Base-by-base conservation (phyloP, 2,329 filamentous ascomycete species). In the Plectosphaerella plurivora region DNA sequence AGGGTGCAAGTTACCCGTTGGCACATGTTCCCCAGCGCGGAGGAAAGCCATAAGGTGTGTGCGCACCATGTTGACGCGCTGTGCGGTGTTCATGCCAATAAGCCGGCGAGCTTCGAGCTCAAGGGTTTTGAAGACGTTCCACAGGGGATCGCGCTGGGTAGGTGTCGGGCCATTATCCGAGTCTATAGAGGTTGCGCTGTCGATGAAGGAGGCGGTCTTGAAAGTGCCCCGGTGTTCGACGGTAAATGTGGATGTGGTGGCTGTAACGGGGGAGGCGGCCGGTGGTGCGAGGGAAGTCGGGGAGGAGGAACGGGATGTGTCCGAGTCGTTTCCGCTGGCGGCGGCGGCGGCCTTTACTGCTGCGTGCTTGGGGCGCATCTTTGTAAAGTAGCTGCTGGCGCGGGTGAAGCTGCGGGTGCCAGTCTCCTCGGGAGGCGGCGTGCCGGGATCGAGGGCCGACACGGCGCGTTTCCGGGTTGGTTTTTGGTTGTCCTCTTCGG, bases 1-100 rank as follows among this genome's bases (percentile, higher is more conserved):
- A 2, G 89, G 78, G n/a, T 81, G 75, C 45, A 96, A 74, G 15
- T 66, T 65, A 54, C 69, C 72, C 60, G 83, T 87, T 6, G 39
- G 16, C 9, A 88, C 90, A 1, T 82, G 72, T 62, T 93, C 86
- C 35, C 79, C 73, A 54, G 81, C 79, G 53, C 83, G 80, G 44
- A 97, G 72, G 61, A 96, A 96, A 0, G 91, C 89, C 16, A 96
- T 69, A 4, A 96, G 76, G 1, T 81, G 77, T 8, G 78, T 78
- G 36, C 91, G 85, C 52, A 96, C 80, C 45, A 92, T 80, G 57
- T 84, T 86, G 57, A 90, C 88, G 64, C 91, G 91, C 59, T 91
- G 75, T 1, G 86, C 75, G 9, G 74, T 88, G 35, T 86, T 83
- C 68, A 91, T 95, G 53, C 82, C 76, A 56, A 86, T 80, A 61